Evolutionary conservation across 345 rosid species (phyloP).

Genomic region (Gossypium turneri): DNA sequence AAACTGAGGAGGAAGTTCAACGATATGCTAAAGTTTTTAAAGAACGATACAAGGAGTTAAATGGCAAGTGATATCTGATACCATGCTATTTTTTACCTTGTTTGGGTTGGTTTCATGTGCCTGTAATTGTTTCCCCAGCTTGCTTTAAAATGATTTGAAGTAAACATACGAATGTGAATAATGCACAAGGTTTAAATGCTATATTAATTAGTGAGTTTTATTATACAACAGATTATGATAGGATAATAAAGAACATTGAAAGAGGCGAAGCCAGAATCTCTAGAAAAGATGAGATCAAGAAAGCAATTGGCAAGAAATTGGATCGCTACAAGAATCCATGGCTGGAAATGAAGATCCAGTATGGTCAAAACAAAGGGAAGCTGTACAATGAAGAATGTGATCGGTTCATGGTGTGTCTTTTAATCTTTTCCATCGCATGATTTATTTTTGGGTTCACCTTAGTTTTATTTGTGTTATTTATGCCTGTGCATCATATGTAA

Average conservation of each 20-base stretch:
- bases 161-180: background rate
- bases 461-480: conserved; percentile 29
- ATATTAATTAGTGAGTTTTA: background rate
- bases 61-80: conserved; percentile 10
- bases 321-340: conserved; percentile 98
- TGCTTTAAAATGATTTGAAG: background rate
- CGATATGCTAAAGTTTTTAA: conserved; percentile 81
- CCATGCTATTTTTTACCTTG: background rate
- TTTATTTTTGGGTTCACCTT: background rate
- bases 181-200: background rate
- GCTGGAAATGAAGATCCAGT: conserved; percentile 95
- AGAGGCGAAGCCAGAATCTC: conserved; percentile 95
- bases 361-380: conserved; percentile 98
- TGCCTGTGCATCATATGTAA: background rate
- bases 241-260: conserved; percentile 96
- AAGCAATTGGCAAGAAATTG: conserved; percentile 94
- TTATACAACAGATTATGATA: conserved; percentile 61
- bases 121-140: background rate
- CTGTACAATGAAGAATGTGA: conserved; percentile 89
- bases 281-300: conserved; percentile 97
- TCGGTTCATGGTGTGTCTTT: conserved; percentile 15
- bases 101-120: background rate
- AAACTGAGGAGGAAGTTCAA: conserved; percentile 88
- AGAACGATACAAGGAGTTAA: conserved; percentile 88
- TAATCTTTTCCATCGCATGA: background rate